Conservation (phyloP, 2,329 filamentous ascomycete genomes). For the Aspergillaceae sp. region DNA sequence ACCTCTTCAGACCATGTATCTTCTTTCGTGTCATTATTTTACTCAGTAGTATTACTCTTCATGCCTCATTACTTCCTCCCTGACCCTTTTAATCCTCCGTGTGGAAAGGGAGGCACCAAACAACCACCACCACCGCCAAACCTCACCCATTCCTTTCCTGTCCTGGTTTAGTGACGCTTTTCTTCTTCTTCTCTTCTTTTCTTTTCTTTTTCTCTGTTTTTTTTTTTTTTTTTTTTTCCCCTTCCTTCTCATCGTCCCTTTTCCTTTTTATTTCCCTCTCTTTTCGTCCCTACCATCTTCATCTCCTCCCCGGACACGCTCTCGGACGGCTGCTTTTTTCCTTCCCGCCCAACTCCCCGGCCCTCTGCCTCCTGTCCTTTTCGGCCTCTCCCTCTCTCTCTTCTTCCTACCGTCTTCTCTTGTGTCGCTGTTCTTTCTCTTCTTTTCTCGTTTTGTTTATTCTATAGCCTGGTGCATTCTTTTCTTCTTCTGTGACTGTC, state of each 20-base stretch:
- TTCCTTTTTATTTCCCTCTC: slow-evolving; percentile 2
- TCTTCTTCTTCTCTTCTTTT: slow-evolving; percentile 5
- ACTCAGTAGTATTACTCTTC: no score
- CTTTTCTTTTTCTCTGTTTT: slow-evolving; percentile 5
- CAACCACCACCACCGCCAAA: no score
- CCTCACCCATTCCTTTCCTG: background rate
- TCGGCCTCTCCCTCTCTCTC: background rate
- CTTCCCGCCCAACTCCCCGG: background rate
- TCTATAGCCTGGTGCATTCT: slow-evolving; percentile 10
- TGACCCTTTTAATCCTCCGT: no score
- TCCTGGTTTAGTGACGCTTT: slow-evolving; percentile 3
- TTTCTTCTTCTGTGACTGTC: background rate
- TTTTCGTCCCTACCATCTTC: slow-evolving; percentile 9
- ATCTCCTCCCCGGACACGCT: background rate
- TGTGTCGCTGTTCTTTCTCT: slow-evolving; percentile 1
- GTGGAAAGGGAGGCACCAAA: no score
- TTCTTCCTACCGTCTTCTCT: background rate
- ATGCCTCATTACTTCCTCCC: no score
- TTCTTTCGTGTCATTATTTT: no score
- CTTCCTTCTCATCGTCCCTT: slow-evolving; percentile 8
- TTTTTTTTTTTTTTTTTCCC: slow-evolving; percentile 7
- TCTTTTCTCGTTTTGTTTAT: background rate
- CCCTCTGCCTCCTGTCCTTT: background rate
- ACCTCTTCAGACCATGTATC: no score
- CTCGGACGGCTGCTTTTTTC: background rate